A percentile compares a stretch with the other conserved stretches of the same genome.
Evolutionary conservation across 306 rosid genomes (phyloP).

Genomic region (Fragaria ananassa): DNA sequence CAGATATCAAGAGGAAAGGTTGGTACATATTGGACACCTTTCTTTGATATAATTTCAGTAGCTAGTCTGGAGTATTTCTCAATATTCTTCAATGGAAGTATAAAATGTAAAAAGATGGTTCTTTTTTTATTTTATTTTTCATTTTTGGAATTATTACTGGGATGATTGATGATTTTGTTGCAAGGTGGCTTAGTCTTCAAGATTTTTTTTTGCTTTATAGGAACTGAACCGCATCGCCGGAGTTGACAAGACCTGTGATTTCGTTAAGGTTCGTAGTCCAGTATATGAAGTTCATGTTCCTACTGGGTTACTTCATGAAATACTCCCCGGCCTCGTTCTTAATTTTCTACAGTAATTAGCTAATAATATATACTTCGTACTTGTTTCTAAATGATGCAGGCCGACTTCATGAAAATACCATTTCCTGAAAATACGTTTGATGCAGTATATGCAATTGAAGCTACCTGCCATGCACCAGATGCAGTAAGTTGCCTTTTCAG

Average conservation of each 20-base stretch:
- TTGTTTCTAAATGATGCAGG: conserved; percentile 52
- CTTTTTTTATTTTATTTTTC: not conserved
- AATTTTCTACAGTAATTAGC: not conserved
- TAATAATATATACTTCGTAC: conserved; percentile 7
- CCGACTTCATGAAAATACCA: conserved; percentile 96
- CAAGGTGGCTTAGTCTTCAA: conserved; percentile 13
- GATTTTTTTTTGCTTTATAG: conserved; percentile 35
- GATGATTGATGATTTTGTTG: not conserved
- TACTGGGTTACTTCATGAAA: conserved; percentile 6
- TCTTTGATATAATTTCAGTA: not conserved
- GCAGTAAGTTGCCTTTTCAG: conserved; percentile 48
- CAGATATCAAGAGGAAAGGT: conserved; percentile 93
- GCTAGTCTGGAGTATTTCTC: conserved; percentile 8
- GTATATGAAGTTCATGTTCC: conserved; percentile 17
- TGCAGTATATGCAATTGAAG: conserved; percentile 97
- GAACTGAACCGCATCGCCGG: conserved; percentile 63
- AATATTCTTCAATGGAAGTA: not conserved
- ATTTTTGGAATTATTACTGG: not conserved
- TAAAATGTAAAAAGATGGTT: not conserved
- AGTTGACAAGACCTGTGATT: conserved; percentile 67
- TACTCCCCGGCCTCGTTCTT: not conserved
- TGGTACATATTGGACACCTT: not conserved
- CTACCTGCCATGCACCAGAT: conserved; percentile 99
- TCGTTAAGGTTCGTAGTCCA: conserved; percentile 64
- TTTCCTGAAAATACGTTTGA: conserved; percentile 75